These are phyloP conservation scores for Juglanconis juglandina DNA, from an alignment of 2,329 filamentous ascomycete species.

Conservation along the genomic window DNA sequence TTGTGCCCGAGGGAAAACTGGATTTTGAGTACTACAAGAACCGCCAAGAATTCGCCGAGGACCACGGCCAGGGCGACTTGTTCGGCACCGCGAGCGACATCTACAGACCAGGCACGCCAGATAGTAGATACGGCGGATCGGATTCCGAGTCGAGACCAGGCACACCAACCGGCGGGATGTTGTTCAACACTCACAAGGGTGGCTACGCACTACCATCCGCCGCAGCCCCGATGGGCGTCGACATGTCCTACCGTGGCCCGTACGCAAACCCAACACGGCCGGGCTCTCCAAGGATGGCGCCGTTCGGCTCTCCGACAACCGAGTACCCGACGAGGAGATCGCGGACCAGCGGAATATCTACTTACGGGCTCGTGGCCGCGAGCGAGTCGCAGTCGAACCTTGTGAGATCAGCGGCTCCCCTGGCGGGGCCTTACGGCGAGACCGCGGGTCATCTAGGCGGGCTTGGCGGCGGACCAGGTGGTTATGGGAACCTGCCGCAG, in stretches of 20 bases:
- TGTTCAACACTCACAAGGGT: slow-evolving; percentile 27
- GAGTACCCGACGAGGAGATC: slow-evolving; percentile 12
- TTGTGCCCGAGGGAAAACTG: slow-evolving; percentile 80
- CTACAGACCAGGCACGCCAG: slow-evolving; percentile 59
- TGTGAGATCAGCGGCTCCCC: slow-evolving; percentile 16
- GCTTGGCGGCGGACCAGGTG: slow-evolving; percentile 54
- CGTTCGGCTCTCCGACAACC: slow-evolving; percentile 14
- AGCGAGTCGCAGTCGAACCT: slow-evolving; percentile 17
- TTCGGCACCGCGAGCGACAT: slow-evolving; percentile 60
- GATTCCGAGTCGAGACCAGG: slow-evolving; percentile 46
- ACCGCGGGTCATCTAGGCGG: slow-evolving; percentile 45
- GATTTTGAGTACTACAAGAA: slow-evolving; percentile 94
- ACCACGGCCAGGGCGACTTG: slow-evolving; percentile 74
- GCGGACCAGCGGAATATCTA: slow-evolving; percentile 1
- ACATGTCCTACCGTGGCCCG: neutral
- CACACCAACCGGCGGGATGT: slow-evolving; percentile 43
- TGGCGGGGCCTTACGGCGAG: slow-evolving; percentile 21
- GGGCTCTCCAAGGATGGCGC: slow-evolving; percentile 1
- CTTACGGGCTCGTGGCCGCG: slow-evolving; percentile 15
- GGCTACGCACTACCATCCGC: slow-evolving; percentile 17
- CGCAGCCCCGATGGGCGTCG: slow-evolving; percentile 4
- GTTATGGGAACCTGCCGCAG: slow-evolving; percentile 59
- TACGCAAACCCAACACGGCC: slow-evolving; percentile 6
- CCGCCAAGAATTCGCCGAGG: slow-evolving; percentile 79
- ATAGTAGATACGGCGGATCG: slow-evolving; percentile 42